Evolutionary conservation across 352 stramenopile species (phyloP), one percentile per base, ranked within the genome.

Genomic region (Pythium apleroticum): DNA sequence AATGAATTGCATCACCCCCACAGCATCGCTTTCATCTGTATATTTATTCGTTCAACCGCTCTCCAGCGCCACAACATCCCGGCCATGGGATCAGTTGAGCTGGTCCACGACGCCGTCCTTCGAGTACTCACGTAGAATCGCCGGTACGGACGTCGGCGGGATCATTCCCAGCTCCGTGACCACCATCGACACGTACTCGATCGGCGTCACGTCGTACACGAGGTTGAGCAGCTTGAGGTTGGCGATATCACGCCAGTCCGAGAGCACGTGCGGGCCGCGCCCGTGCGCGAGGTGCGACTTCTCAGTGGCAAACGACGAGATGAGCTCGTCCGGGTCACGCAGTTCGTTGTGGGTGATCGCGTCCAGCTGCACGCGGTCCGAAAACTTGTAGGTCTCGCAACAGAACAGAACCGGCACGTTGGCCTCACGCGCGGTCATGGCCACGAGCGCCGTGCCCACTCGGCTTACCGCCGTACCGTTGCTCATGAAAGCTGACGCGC

Each of bases 301-400:
- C 65, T 84, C 76, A 17, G 73, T 88, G 46, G 73, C 78, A 48
- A 76, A 82, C 48, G 73, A 84, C 64, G 79, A 84, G 45, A 93
- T 73, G 8, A 96, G 72, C 52, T 96, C 90, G 63, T 97, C 89
- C 12, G 96, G 90, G 81, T 99, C 86, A n/a, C 95, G 94, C 33
- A 99, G 74, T 73, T 99, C 97, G 76, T 99, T 99, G 73, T 97
- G 86, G 12, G 95, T 98, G 65, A 99, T 98, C 43, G 90, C 95
- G 69, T 99, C 97, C 39, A 99, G 79, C 75, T 99, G 97, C 27
- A 99, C 94, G 35, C 94, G 89, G 67, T 98, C 96, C 43, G 82
- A 90, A 53, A 94, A 94, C 73, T 99, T 99, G 88, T 99, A 99
- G 30, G 96, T 99, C 82, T 99, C 97, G 69, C 96, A 98, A 68